Conservation (phyloP, 2,329 filamentous ascomycete species). For the Talaromyces sp. region DNA sequence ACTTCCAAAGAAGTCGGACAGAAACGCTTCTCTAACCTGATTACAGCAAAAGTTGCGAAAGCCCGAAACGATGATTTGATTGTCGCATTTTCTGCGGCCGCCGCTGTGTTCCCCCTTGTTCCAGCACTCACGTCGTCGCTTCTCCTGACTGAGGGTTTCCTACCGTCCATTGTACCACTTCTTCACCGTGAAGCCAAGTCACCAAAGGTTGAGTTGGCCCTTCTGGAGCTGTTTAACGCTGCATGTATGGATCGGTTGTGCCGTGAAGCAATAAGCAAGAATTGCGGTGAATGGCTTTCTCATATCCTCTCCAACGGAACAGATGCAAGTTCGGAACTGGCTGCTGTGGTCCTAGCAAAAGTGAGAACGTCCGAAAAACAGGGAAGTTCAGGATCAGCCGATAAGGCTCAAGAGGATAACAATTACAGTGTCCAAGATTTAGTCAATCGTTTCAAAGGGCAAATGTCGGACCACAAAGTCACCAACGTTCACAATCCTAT, state of each 20-base stretch:
- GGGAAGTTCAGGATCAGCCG: constrained; percentile 26
- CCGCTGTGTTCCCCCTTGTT: constrained; percentile 79
- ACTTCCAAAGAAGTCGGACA: constrained; percentile 66
- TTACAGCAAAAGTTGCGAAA: constrained; percentile 64
- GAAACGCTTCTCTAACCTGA: constrained; percentile 66
- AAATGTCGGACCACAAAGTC: constrained; percentile 38
- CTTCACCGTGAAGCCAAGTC: constrained; percentile 79
- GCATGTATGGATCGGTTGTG: constrained; percentile 82
- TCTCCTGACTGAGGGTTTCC: constrained; percentile 84
- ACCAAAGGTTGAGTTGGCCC: constrained; percentile 76
- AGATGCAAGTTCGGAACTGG: constrained; percentile 48
- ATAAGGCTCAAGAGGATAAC: constrained; percentile 34
- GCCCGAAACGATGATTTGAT: constrained; percentile 84
- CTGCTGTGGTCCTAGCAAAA: constrained; percentile 73
- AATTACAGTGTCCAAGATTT: constrained; percentile 47
- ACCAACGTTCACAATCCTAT: constrained; percentile 68
- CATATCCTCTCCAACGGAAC: constrained; percentile 71
- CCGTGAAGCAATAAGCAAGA: constrained; percentile 74
- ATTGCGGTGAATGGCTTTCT: constrained; percentile 82
- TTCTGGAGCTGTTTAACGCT: constrained; percentile 83
- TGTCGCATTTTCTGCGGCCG: constrained; percentile 86
- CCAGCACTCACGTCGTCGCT: constrained; percentile 68
- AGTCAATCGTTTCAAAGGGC: constrained; percentile 50
- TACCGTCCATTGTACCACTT: constrained; percentile 68
- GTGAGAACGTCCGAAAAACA: constrained; percentile 35